Evolutionary conservation across 345 rosid genomes (phyloP).

Genomic region (Brassica nigra): DNA sequence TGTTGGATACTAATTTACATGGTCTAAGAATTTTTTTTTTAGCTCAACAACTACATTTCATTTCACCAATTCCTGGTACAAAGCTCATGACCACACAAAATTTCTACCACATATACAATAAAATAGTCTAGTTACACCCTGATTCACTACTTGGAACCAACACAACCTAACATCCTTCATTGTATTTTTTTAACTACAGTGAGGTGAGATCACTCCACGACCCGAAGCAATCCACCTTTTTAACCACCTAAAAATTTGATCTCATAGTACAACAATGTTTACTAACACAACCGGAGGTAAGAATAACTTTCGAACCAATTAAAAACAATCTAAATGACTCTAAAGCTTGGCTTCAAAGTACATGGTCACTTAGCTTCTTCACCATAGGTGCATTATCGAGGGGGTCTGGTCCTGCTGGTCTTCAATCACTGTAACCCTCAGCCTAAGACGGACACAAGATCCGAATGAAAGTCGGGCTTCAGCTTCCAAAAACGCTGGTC

Average conservation of each 20-base stretch:
- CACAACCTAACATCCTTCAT: neutral
- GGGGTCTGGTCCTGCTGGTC: neutral
- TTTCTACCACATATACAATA: neutral
- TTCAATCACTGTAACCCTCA: neutral
- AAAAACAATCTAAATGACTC: neutral
- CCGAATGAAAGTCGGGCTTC: neutral
- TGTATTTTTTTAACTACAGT: neutral
- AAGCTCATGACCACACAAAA: neutral
- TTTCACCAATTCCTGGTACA: neutral
- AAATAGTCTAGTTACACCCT: neutral
- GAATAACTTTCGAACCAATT: neutral
- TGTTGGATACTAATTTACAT: too few relatives aligned
- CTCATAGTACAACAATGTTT: neutral
- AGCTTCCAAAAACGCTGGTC: neutral
- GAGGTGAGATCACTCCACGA: neutral
- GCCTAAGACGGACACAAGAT: neutral
- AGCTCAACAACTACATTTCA: too few relatives aligned
- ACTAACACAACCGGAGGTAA: neutral
- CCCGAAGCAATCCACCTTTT: neutral
- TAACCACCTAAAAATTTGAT: neutral
- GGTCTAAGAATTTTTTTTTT: too few relatives aligned
- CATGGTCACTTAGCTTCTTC: neutral
- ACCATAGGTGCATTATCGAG: neutral
- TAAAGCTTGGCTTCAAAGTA: neutral
- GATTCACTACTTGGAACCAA: neutral